phyloP scores from a whole-genome alignment of 257 asterid genomes.

The Craterostigma plantagineum region DNA sequence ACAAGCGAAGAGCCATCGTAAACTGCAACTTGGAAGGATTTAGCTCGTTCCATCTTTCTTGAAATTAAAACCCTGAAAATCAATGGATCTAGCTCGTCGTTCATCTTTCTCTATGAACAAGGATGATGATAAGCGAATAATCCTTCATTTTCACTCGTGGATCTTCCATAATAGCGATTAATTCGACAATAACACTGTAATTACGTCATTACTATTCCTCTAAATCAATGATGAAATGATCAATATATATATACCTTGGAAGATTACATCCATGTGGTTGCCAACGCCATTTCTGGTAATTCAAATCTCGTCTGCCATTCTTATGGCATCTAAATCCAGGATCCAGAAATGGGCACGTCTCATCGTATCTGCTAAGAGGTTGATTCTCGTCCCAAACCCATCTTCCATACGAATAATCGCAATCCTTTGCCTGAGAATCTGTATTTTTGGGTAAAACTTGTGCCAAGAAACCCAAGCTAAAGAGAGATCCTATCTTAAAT shows the following conservation, averaged over 20 bases:
- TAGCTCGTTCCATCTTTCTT: too few relatives aligned
- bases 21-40: too few relatives aligned
- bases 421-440: conserved; percentile 4
- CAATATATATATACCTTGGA: conserved; percentile 49
- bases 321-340: conserved; percentile 69
- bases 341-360: conserved; percentile 71
- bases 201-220: too few relatives aligned
- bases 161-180: too few relatives aligned
- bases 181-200: too few relatives aligned
- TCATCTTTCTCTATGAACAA: too few relatives aligned
- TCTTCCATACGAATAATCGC: conserved; percentile 52
- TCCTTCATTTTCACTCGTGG: too few relatives aligned
- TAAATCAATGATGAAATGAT: too few relatives aligned
- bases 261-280: conserved; percentile 48
- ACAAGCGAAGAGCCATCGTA: not conserved
- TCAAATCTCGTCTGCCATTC: conserved; percentile 40
- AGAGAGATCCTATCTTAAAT: conserved; percentile 17
- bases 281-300: conserved; percentile 80
- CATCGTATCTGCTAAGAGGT: conserved; percentile 27
- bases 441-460: conserved; percentile 12
- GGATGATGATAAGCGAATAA: too few relatives aligned
- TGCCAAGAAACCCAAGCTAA: conserved; percentile 18
- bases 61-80: too few relatives aligned
- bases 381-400: conserved; percentile 60
- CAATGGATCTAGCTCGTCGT: too few relatives aligned